Evolutionary conservation across 2,329 filamentous ascomycete species (phyloP).

Genomic region (Phyllosticta paracitricarpa): DNA sequence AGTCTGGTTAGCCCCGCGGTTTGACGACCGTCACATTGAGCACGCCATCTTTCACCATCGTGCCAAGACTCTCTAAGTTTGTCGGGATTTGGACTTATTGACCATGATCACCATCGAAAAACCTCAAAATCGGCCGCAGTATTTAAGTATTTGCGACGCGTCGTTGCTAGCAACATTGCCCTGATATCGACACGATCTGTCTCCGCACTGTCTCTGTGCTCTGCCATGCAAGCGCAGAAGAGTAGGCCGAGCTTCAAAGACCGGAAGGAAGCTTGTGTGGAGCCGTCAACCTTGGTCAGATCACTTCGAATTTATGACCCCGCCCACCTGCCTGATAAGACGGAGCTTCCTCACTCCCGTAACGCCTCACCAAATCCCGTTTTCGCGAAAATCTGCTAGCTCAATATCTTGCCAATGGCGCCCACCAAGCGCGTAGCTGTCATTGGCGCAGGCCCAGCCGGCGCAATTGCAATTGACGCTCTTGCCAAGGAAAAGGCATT

Average conservation of each 20-base stretch:
- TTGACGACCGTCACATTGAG: background rate
- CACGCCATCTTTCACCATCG: background rate
- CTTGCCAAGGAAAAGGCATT: slow-evolving; percentile 49
- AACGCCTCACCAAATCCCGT: background rate
- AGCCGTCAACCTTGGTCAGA: background rate
- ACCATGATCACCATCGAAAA: background rate
- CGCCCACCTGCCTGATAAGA: background rate
- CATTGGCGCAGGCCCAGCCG: slow-evolving; percentile 51
- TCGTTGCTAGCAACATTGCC: background rate
- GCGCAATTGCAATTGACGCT: slow-evolving; percentile 51
- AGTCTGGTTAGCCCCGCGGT: background rate
- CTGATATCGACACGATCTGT: too few relatives aligned
- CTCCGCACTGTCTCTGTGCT: too few relatives aligned
- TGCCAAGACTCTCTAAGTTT: background rate
- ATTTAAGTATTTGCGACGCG: background rate
- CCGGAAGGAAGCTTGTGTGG: too few relatives aligned
- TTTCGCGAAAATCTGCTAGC: background rate
- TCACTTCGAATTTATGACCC: background rate
- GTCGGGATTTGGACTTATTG: background rate
- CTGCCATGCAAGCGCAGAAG: too few relatives aligned
- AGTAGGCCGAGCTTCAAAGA: too few relatives aligned
- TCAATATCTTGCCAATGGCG: background rate
- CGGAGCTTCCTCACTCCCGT: background rate
- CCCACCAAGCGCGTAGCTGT: slow-evolving; percentile 37
- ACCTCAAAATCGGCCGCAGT: background rate